Evolutionary conservation across 2,329 filamentous ascomycete species (phyloP), one percentile per base, ranked within the genome.

Genomic region (Cercospora berteroae): DNA sequence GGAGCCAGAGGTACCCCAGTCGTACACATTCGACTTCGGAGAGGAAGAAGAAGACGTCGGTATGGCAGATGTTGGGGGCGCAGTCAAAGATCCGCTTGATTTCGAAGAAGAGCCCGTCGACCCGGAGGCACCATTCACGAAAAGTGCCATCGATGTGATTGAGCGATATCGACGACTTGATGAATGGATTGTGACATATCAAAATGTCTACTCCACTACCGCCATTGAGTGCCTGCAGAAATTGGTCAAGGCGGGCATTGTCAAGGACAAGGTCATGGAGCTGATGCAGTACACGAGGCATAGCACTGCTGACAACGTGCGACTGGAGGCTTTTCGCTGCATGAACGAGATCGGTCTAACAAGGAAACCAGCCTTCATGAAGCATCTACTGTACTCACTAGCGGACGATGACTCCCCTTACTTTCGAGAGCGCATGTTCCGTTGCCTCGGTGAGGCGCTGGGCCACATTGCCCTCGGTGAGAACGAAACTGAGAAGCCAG

Each of bases 131-230:
- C 79, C 82, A 6, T 84, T 89, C 42, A 83, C 86, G 66, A 81
- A 81, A 65, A 84, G 85, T 63, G 86, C 86, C 3, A 80, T 89
- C 27, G 83, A 85, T 27, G 87, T 89, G 73, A 86, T 90, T 39
- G 86, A 89, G 70, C 83, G 88, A 33, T 87, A 89, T 69, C 81
- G 87, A 64, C 82, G 88, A 39, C 86, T 89, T 75, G 88, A 90
- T 71, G 88, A 90, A 75, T 90, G 87, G 87, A 87, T 87, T 1
- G 84, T 86, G 44, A 89, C 88, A 0, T 89, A 85, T 73, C 87
- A 89, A 64, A 90, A 90, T 71, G 78, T 89, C 25, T 88, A 88
- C 75, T 86, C 88, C 1, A 82, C 82, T 12, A 87, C 87, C 12
- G 87, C 87, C 20, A 79, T 90, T 18, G 81, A 85, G n/a, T 89